Conservation (phyloP, 345 rosid species). For the Melastoma malabathricum region DNA sequence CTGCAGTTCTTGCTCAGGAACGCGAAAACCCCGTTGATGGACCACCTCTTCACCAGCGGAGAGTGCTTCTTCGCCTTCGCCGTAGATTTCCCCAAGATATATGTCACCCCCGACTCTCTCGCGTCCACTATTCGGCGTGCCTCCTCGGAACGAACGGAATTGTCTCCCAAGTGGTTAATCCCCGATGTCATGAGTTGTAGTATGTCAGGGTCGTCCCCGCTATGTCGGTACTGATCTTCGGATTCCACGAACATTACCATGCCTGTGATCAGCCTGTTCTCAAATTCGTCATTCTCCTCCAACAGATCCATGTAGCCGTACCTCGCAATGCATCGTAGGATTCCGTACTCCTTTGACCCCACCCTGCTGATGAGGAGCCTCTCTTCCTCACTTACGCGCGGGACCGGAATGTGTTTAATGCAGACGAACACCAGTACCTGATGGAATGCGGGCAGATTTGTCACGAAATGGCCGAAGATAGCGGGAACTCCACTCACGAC, state of each 20-base stretch:
- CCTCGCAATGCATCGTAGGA: constrained; percentile 79
- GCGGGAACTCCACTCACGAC: constrained; percentile 70
- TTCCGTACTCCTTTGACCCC: constrained; percentile 59
- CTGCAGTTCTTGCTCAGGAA: constrained; percentile 67
- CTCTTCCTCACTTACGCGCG: constrained; percentile 43
- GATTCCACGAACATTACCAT: constrained; percentile 41
- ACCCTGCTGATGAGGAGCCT: constrained; percentile 54
- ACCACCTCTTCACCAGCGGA: constrained; percentile 45
- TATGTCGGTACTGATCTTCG: constrained; percentile 17
- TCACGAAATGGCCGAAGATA: constrained; percentile 71
- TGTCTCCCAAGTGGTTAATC: constrained; percentile 5
- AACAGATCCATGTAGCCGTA: constrained; percentile 74
- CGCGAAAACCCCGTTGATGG: constrained; percentile 38
- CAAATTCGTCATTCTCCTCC: constrained; percentile 60
- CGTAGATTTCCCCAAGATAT: constrained; percentile 52
- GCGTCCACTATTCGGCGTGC: constrained; percentile 36
- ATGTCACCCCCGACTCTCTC: constrained; percentile 55
- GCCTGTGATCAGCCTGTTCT: constrained; percentile 39
- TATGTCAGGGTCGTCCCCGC: background rate
- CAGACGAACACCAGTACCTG: constrained; percentile 68
- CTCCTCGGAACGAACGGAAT: constrained; percentile 20
- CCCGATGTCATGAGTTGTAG: constrained; percentile 9
- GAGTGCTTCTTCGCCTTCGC: constrained; percentile 58
- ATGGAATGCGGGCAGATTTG: constrained; percentile 74
- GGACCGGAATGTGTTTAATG: constrained; percentile 69